Percentiles rank a stretch among this genome's conserved stretches.
Conservation (phyloP, 169 alveolate genomes). For the Plasmodium vivax region DNA sequence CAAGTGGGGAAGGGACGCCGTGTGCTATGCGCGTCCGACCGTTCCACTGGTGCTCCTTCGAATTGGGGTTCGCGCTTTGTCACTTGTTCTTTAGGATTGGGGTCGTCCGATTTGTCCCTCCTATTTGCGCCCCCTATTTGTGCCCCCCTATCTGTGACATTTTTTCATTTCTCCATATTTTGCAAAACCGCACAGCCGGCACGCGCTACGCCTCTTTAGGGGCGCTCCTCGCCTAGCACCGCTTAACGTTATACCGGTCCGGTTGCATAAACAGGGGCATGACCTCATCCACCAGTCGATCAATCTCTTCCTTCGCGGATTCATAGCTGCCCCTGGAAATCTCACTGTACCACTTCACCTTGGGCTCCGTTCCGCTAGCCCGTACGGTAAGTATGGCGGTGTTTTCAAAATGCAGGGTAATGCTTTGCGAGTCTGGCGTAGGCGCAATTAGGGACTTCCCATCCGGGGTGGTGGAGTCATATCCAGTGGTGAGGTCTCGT, state of each 20-base stretch:
- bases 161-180: background rate
- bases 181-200: background rate
- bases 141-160: background rate
- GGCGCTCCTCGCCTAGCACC: background rate
- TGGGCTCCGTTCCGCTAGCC: slow-evolving; percentile 90
- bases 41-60: background rate
- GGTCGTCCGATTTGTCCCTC: no score
- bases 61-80: background rate
- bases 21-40: background rate
- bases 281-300: slow-evolving; percentile 76
- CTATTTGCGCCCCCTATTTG: no score
- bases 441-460: slow-evolving; percentile 79
- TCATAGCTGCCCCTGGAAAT: slow-evolving; percentile 75
- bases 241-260: slow-evolving; percentile 15
- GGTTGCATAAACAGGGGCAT: slow-evolving; percentile 80
- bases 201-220: no score
- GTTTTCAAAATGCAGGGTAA: slow-evolving; percentile 81
- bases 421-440: slow-evolving; percentile 79
- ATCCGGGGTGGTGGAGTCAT: slow-evolving; percentile 81
- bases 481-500: slow-evolving; percentile 84
- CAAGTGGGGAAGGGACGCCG: background rate
- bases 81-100: background rate
- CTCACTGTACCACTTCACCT: slow-evolving; percentile 86
- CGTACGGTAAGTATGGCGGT: slow-evolving; percentile 81
- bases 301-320: slow-evolving; percentile 75